These are phyloP conservation scores for Saposhnikovia divaricata DNA, from an alignment of 129 eudicot species.

Conservation along the genomic window DNA sequence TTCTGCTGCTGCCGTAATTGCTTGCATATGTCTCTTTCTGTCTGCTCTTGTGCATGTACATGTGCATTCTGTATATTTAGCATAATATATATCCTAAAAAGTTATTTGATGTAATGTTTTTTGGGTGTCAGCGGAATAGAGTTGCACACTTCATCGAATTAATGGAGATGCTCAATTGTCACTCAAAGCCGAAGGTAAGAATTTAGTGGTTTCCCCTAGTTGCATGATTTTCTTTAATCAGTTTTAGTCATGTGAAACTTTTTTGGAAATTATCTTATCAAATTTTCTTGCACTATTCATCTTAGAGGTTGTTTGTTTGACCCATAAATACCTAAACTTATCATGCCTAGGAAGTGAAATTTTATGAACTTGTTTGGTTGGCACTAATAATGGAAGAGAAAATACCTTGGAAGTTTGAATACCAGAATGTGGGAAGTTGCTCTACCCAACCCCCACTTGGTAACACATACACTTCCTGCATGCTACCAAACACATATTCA, in stretches of 20 bases:
- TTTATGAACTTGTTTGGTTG: too few species aligned
- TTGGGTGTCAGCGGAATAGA: conserved; percentile 51
- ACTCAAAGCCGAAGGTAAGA: conserved; percentile 60
- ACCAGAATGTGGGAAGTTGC: too few species aligned
- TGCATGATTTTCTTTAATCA: not conserved
- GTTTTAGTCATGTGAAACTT: not conserved
- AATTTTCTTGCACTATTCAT: not conserved
- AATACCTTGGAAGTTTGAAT: too few species aligned
- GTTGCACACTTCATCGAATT: conserved; percentile 88
- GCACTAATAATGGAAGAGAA: too few species aligned
- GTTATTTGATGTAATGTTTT: conserved; percentile 13
- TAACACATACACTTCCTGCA: too few species aligned
- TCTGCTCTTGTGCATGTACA: not conserved
- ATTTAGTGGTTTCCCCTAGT: not conserved
- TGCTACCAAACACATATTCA: too few species aligned
- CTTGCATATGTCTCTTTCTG: conserved; percentile 5
- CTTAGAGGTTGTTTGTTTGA: too few species aligned
- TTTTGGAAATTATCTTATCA: not conserved
- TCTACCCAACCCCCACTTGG: too few species aligned
- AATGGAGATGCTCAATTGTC: conserved; percentile 93
- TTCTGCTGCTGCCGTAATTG: not conserved
- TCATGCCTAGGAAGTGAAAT: too few species aligned
- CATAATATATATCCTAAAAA: not conserved
- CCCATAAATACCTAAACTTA: too few species aligned
- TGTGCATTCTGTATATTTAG: not conserved